Evolutionary conservation across 805 yeast genomes (phyloP).

Genomic region (Sungouiozyma intestinalis): DNA sequence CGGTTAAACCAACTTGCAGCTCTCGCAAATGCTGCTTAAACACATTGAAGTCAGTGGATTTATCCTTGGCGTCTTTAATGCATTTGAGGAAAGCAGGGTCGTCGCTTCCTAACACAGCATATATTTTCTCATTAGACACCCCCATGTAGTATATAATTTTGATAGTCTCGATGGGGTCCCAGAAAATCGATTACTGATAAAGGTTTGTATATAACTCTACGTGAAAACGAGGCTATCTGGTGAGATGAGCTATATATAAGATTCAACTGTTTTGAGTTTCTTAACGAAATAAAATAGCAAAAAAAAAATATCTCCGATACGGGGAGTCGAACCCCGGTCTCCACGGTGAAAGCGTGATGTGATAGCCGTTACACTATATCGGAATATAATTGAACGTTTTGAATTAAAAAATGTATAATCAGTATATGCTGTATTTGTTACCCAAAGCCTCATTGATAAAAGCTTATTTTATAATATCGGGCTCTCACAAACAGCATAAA

Average conservation of each 20-base stretch:
- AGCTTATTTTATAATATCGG: no score
- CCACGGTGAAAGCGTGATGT: constrained; percentile 14
- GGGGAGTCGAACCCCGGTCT: constrained; percentile 15
- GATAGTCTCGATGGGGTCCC: background rate
- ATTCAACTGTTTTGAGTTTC: background rate
- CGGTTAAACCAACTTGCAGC: constrained; percentile 33
- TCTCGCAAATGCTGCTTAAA: constrained; percentile 32
- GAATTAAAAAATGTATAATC: no score
- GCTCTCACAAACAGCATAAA: no score
- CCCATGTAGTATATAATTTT: background rate
- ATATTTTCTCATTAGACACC: constrained; percentile 9
- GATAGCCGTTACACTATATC: constrained; percentile 16
- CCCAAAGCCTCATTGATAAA: no score
- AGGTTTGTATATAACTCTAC: background rate
- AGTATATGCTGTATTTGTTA: no score
- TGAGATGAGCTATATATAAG: background rate
- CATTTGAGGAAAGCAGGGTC: constrained; percentile 40
- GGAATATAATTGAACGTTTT: constrained; percentile 3
- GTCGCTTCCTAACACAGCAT: constrained; percentile 26
- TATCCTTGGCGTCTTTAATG: constrained; percentile 31
- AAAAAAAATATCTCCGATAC: constrained; percentile 10
- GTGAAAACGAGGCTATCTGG: background rate
- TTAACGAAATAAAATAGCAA: background rate
- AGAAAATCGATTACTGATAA: background rate
- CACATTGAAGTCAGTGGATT: constrained; percentile 24